Evolutionary conservation across 1,139 yeast genomes (phyloP), one percentile per base, ranked within the genome.

Genomic region (Magnusiomyces ingens): DNA sequence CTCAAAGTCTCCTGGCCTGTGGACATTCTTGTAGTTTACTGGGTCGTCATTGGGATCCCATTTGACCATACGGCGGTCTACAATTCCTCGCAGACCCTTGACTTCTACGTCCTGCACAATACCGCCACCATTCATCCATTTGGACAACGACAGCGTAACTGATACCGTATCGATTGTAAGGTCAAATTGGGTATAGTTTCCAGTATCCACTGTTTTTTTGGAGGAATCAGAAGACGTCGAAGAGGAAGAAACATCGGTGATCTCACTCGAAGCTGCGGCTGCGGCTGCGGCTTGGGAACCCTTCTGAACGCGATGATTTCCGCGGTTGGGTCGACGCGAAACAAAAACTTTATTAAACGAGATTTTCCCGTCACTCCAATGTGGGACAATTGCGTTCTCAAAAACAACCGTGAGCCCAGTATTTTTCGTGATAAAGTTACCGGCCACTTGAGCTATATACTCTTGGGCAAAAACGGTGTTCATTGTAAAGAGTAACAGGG

Each of bases 131-230:
- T 86, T 85, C 57, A 94, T 74, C 95, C 97, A 93, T 63, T 89
- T 87, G 53, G 80, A 75, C 59, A 93, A 80, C 8, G 95, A 86
- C 19, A 93, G 72, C 0, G 95, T 83, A 1, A 93, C 80, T 53
- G 85, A 84, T 6, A 91, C 85, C 58, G 86, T 88, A 58, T 91
- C 96, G 22, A 93, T 85, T 0, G 95, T 88, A 41, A 93, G 69
- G 68, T 93, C 99, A 67, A 85, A 93, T 65, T 93, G 99, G 0
- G 99, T 91, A 67, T 91, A 93, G 67, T 93, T 93, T 0, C 97
- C 97, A 65, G 89, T 95, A 62, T 91, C 96, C 42, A 70, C 76
- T 11, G 69, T 73, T 22, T 72, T 66, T 15, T 59, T 65, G 2
- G 62, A 67, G 1, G 65, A 66, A 13, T 29, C 45, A 44, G 47